Percentiles rank a stretch among this genome's conserved stretches.
These are phyloP conservation scores for Euptelea pleiosperma DNA, from an alignment of 164 flowering plant species.

Conservation along the genomic window DNA sequence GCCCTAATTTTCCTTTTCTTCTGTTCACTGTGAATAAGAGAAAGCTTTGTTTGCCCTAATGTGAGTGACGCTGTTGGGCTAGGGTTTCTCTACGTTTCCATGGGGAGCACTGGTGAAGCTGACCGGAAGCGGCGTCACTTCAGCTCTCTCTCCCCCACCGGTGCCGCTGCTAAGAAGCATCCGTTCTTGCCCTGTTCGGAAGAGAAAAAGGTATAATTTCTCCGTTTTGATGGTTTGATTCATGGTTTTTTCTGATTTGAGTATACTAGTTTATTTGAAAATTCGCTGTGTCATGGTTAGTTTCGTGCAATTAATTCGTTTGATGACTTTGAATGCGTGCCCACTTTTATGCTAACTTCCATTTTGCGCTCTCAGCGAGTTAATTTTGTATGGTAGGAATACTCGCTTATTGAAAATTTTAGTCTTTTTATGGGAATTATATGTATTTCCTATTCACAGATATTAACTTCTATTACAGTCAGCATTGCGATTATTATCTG, in stretches of 20 bases:
- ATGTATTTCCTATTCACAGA: too few relatives aligned
- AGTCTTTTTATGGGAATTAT: too few relatives aligned
- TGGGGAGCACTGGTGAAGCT: constrained; percentile 92
- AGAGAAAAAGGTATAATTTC: constrained; percentile 65
- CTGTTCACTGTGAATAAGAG: not conserved
- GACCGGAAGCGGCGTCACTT: constrained; percentile 87
- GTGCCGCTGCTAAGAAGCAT: constrained; percentile 52
- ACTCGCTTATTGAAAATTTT: too few relatives aligned
- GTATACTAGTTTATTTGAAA: not conserved
- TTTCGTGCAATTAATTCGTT: not conserved
- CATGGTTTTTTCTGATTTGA: not conserved
- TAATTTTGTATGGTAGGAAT: too few relatives aligned
- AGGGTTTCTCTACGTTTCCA: constrained; percentile 25
- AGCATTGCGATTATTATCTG: not conserved
- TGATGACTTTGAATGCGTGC: not conserved
- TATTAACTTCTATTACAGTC: too few relatives aligned
- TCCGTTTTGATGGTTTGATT: not conserved
- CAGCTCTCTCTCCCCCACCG: constrained; percentile 66
- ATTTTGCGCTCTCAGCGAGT: too few relatives aligned
- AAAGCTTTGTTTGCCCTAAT: constrained; percentile 12
- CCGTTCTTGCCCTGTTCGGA: constrained; percentile 57
- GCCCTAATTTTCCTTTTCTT: not conserved
- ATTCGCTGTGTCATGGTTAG: not conserved
- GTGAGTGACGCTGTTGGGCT: constrained; percentile 15
- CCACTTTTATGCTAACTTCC: too few relatives aligned